phyloP scores from a whole-genome alignment of 2,329 filamentous ascomycete species.

The Akanthomyces dipterigenus region DNA sequence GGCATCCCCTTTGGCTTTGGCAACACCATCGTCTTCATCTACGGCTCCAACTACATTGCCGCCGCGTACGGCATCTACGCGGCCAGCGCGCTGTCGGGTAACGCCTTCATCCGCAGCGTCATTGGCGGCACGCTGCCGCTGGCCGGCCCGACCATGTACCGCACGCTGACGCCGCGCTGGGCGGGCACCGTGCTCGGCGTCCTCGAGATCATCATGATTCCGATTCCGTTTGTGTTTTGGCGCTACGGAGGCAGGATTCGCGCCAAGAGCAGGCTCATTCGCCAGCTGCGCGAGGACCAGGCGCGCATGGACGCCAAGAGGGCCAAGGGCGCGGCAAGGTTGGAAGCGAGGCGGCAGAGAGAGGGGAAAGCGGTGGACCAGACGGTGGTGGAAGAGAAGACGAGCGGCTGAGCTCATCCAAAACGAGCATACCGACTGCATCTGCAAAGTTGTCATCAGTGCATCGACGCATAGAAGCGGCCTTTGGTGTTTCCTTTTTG shows the following conservation, averaged over 20 bases:
- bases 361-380: not conserved
- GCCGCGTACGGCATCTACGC: conserved; percentile 70
- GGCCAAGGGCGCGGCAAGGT: not conserved
- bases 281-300: conserved; percentile 32
- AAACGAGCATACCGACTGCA: not conserved
- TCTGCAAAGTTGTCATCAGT: not conserved
- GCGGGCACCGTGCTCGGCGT: conserved; percentile 63
- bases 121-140: conserved; percentile 68
- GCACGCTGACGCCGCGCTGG: conserved; percentile 61
- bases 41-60: conserved; percentile 67
- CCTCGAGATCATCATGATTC: conserved; percentile 61
- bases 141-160: conserved; percentile 62
- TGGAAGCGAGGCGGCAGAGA: not conserved
- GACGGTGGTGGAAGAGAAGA: not conserved
- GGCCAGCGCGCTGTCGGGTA: conserved; percentile 68
- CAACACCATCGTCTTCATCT: conserved; percentile 69
- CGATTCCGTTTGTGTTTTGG: conserved; percentile 71
- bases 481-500: not conserved
- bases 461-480: not conserved
- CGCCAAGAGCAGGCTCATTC: conserved; percentile 36
- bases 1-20: conserved; percentile 69
- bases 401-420: not conserved
- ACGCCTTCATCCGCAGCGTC: conserved; percentile 60
- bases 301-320: conserved; percentile 18
- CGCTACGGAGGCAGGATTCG: conserved; percentile 43